Conservation (phyloP, 1,284 basidiomycete species). For the Afroboletus lepidellus region DNA sequence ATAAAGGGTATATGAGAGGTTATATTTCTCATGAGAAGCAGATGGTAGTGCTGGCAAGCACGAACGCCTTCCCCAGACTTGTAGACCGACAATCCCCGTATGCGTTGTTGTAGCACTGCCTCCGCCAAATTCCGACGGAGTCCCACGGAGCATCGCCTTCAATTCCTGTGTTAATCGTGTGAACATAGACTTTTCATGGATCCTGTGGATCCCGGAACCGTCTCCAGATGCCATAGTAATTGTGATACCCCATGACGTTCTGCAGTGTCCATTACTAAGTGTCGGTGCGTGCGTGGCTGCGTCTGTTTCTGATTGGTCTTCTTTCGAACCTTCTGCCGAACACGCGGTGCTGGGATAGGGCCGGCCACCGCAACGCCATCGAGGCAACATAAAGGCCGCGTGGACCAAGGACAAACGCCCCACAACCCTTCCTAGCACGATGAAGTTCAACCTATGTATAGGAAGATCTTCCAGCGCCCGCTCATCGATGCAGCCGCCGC, state of each 20-base stretch:
- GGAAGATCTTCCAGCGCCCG: conserved; percentile 6
- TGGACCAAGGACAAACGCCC: neutral
- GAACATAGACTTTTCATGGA: too few relatives aligned
- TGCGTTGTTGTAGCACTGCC: conserved; percentile 33
- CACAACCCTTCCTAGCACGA: neutral
- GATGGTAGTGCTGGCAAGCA: conserved; percentile 85
- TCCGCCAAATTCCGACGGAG: too few relatives aligned
- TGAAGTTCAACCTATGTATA: conserved; percentile 5
- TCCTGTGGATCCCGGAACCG: too few relatives aligned
- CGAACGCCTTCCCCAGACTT: conserved; percentile 78
- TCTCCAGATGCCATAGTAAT: too few relatives aligned
- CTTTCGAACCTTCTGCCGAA: neutral
- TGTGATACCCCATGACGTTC: too few relatives aligned
- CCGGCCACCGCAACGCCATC: neutral
- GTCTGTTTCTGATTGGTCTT: conserved; percentile 13
- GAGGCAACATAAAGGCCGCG: conserved; percentile 6
- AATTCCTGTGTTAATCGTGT: neutral
- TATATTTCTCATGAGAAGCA: conserved; percentile 96
- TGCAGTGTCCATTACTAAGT: neutral
- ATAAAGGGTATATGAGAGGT: conserved; percentile 88
- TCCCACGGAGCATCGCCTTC: too few relatives aligned
- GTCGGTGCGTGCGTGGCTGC: neutral
- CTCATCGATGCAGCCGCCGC: conserved; percentile 14
- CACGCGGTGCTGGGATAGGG: neutral
- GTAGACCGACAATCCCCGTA: conserved; percentile 61